Evolutionary conservation across 768 basidiomycete species (phyloP).

Genomic region (Zangia roseola): DNA sequence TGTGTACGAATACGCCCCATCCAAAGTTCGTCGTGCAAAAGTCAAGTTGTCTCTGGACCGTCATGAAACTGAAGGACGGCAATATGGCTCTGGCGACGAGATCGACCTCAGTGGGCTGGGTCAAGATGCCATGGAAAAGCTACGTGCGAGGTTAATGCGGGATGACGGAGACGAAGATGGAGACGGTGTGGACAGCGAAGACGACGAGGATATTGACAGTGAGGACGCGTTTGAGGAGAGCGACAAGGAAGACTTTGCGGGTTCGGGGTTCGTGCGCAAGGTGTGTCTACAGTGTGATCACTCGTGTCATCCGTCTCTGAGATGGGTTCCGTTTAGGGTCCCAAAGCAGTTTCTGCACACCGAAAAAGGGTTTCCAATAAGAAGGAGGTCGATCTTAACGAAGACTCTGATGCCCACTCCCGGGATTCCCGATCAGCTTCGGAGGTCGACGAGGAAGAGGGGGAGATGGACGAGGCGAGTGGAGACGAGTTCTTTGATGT

Average conservation of each 20-base stretch:
- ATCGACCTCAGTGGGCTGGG: constrained; percentile 34
- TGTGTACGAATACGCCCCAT: constrained; percentile 62
- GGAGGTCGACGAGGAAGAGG: constrained; percentile 35
- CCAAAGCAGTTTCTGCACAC: constrained; percentile 18
- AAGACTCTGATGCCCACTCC: constrained; percentile 42
- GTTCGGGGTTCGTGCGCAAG: constrained; percentile 43
- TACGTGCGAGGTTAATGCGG: constrained; percentile 49
- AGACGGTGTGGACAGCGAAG: constrained; percentile 52
- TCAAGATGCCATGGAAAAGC: constrained; percentile 32
- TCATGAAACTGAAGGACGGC: constrained; percentile 44
- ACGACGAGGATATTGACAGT: constrained; percentile 86
- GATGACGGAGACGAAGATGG: constrained; percentile 50
- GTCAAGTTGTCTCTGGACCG: constrained; percentile 54
- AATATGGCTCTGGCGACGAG: constrained; percentile 39
- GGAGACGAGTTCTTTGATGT: constrained; percentile 61
- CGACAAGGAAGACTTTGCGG: constrained; percentile 76
- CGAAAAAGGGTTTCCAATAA: constrained; percentile 25
- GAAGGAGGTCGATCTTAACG: constrained; percentile 65
- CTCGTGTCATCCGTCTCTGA: background rate
- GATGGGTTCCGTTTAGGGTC: constrained; percentile 9
- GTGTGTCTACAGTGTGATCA: constrained; percentile 1
- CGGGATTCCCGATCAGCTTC: constrained; percentile 17
- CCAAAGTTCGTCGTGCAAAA: constrained; percentile 49
- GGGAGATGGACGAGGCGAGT: constrained; percentile 47
- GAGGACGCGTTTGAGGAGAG: constrained; percentile 83